Conservation (phyloP, 2,329 filamentous ascomycete species). For the Colletotrichum australisinense region DNA sequence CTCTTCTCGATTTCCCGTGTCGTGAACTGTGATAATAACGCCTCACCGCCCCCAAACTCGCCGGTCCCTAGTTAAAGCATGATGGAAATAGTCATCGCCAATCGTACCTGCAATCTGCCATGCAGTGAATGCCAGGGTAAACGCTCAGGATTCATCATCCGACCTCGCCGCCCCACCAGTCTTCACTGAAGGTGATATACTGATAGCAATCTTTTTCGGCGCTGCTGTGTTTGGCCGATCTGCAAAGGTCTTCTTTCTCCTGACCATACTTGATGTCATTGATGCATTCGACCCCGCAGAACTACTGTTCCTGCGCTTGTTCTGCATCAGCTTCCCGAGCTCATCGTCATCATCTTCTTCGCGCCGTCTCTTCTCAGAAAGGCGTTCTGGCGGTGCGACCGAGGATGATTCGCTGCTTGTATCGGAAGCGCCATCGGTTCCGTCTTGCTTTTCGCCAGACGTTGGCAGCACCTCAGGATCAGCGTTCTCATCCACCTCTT, state of each 20-base stretch:
- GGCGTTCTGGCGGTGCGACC: conserved; percentile 74
- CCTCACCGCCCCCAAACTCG: conserved; percentile 22
- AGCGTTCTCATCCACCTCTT: conserved; percentile 73
- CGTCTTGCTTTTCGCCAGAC: conserved; percentile 33
- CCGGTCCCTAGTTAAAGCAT: conserved; percentile 29
- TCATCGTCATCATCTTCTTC: conserved; percentile 96
- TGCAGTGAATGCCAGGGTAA: conserved; percentile 11
- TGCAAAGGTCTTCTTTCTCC: conserved; percentile 60
- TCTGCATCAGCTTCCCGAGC: conserved; percentile 81
- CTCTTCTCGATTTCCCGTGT: conserved; percentile 31
- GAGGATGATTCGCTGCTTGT: conserved; percentile 39
- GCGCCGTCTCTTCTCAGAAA: conserved; percentile 89
- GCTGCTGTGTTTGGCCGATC: conserved; percentile 52
- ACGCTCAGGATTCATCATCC: conserved; percentile 52
- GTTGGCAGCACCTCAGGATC: conserved; percentile 61
- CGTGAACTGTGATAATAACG: conserved; percentile 31
- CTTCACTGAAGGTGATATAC: conserved; percentile 60
- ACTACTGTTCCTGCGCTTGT: conserved; percentile 71
- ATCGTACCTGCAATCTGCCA: conserved; percentile 12
- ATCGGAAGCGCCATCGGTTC: conserved; percentile 37
- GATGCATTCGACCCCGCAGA: conserved; percentile 57
- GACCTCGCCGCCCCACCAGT: conserved; percentile 51
- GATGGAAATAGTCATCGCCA: conserved; percentile 30
- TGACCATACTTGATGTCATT: conserved; percentile 49
- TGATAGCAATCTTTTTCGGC: conserved; percentile 69